Conservation (phyloP, 768 basidiomycete species). For the Coprinopsis sp. region DNA sequence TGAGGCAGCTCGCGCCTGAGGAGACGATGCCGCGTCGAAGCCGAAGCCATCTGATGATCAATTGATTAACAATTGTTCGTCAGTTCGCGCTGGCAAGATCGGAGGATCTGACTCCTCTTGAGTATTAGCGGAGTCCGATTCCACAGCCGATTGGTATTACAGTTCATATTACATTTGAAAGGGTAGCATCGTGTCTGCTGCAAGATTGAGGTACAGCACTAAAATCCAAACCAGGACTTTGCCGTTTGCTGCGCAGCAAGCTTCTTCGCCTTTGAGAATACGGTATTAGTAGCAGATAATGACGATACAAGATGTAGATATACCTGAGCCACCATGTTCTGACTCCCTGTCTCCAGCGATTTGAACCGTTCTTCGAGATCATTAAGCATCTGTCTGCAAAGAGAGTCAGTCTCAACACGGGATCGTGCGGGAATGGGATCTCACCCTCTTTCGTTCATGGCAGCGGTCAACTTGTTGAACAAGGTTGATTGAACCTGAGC, state of each 20-base stretch:
- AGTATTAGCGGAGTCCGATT: no score
- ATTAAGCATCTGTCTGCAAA: conserved; percentile 52
- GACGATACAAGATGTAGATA: not conserved
- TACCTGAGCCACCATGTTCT: conserved; percentile 62
- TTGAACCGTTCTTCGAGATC: conserved; percentile 61
- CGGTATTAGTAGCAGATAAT: not conserved
- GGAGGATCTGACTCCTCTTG: no score
- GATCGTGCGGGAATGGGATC: conserved; percentile 10
- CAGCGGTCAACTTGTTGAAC: conserved; percentile 46
- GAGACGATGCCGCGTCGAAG: no score
- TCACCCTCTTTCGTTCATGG: conserved; percentile 62
- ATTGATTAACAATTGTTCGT: no score
- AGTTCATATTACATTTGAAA: no score
- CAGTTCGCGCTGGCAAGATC: no score
- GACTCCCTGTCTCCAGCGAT: conserved; percentile 61
- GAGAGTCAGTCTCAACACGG: not conserved
- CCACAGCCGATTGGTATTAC: no score
- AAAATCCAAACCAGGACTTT: conserved; percentile 64
- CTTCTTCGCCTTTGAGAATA: conserved; percentile 47
- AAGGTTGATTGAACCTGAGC: conserved; percentile 34
- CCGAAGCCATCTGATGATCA: no score
- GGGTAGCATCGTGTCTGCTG: not conserved
- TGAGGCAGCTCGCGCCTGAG: no score
- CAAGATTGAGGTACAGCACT: conserved; percentile 2
- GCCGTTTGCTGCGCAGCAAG: conserved; percentile 58